Conservation (phyloP, 2,329 filamentous ascomycete species). For the Coleophoma crateriformis region DNA sequence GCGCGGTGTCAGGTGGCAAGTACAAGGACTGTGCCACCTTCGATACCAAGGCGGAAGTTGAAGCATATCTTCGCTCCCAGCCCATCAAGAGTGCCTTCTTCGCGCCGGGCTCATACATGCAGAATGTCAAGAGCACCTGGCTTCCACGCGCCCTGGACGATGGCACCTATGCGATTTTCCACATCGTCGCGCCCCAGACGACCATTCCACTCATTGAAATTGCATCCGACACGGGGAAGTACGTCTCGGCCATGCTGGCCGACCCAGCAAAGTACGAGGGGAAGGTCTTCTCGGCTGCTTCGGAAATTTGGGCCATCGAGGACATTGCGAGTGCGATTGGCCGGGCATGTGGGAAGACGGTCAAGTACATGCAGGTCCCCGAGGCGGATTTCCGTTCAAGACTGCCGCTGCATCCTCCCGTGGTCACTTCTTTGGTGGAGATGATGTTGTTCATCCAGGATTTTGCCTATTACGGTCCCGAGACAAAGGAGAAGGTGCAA, state of each 20-base stretch:
- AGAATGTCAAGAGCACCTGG: slow-evolving; percentile 29
- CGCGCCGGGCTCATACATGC: slow-evolving; percentile 40
- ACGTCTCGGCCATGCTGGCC: slow-evolving; percentile 31
- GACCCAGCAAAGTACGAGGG: slow-evolving; percentile 36
- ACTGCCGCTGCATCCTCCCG: slow-evolving; percentile 4
- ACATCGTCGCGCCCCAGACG: slow-evolving; percentile 13
- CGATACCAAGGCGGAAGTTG: slow-evolving; percentile 25
- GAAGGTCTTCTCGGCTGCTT: slow-evolving; percentile 38
- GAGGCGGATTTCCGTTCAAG: neutral
- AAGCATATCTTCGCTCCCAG: slow-evolving; percentile 25
- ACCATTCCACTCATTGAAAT: slow-evolving; percentile 20
- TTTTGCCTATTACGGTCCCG: slow-evolving; percentile 29
- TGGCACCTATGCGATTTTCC: slow-evolving; percentile 8
- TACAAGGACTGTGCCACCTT: slow-evolving; percentile 28
- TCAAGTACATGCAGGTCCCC: slow-evolving; percentile 3
- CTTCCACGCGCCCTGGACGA: slow-evolving; percentile 10
- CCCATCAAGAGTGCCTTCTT: slow-evolving; percentile 38
- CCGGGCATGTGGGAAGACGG: neutral
- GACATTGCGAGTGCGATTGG: neutral
- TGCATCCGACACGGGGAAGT: slow-evolving; percentile 18
- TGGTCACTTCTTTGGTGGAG: slow-evolving; percentile 7
- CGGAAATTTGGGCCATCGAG: slow-evolving; percentile 19
- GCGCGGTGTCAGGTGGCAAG: slow-evolving; percentile 26
- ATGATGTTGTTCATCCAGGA: slow-evolving; percentile 19
- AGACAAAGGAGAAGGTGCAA: slow-evolving; percentile 21